Evolutionary conservation across 2,329 filamentous ascomycete species (phyloP).

Genomic region (Trichoderma simmonsii): DNA sequence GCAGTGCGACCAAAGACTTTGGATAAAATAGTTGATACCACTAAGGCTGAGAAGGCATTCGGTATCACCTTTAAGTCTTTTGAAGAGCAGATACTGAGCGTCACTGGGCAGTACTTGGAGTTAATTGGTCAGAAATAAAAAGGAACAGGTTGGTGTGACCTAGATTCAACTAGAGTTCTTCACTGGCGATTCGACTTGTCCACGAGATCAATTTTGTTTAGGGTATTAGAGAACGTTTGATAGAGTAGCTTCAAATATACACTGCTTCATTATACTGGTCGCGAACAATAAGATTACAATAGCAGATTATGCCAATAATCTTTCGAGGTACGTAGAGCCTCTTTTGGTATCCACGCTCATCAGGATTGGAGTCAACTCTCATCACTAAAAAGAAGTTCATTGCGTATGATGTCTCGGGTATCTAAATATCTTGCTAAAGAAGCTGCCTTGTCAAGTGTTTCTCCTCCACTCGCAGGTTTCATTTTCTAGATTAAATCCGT

Average conservation of each 20-base stretch:
- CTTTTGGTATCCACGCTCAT: not conserved
- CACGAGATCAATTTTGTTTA: not conserved
- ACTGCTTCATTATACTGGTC: not conserved
- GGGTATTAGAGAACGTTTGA: not conserved
- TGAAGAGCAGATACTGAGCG: conserved; percentile 34
- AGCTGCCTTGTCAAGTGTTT: not conserved
- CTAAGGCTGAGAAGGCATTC: conserved; percentile 32
- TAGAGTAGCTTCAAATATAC: not conserved
- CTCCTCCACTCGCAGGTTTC: not conserved
- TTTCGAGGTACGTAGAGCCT: not conserved
- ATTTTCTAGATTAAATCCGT: not conserved
- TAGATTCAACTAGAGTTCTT: too few relatives aligned
- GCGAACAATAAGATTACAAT: not conserved
- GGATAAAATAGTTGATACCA: conserved; percentile 24
- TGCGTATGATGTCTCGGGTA: not conserved
- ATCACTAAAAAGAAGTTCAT: not conserved
- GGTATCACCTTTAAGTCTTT: conserved; percentile 32
- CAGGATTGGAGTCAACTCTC: not conserved
- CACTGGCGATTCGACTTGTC: not conserved
- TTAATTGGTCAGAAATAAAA: conserved; percentile 18
- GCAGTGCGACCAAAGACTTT: not conserved
- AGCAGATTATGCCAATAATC: not conserved
- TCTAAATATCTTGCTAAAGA: not conserved
- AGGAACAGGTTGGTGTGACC: not conserved
- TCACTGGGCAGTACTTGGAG: conserved; percentile 34